A percentile compares a stretch with the other conserved stretches of the same genome.
Conservation (phyloP, 2,329 filamentous ascomycete genomes). For the Scleromitrula shiraiana region DNA sequence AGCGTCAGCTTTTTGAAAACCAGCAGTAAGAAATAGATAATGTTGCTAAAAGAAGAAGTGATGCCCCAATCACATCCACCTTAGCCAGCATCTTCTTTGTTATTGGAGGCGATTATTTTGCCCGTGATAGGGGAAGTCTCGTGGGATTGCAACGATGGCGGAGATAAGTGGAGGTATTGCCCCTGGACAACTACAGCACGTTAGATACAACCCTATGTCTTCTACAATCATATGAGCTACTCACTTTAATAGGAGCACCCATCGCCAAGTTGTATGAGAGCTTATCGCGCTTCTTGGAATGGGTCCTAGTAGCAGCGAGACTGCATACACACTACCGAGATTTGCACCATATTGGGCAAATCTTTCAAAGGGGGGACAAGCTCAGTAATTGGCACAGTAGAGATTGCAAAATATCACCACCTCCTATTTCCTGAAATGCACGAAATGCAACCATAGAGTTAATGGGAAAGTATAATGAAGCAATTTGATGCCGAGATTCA, state of each 20-base stretch:
- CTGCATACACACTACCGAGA: slow-evolving; percentile 2
- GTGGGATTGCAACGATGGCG: no score
- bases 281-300: slow-evolving; percentile 29
- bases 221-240: no score
- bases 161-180: no score
- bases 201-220: no score
- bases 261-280: slow-evolving; percentile 30
- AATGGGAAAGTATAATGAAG: not conserved
- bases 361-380: slow-evolving; percentile 40
- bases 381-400: slow-evolving; percentile 41
- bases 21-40: slow-evolving; percentile 38
- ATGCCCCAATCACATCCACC: slow-evolving; percentile 9
- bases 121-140: not conserved
- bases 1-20: slow-evolving; percentile 38
- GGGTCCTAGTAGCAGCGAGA: slow-evolving; percentile 23
- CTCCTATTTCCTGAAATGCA: slow-evolving; percentile 36
- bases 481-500: not conserved
- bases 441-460: slow-evolving; percentile 11
- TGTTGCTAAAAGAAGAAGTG: slow-evolving; percentile 34
- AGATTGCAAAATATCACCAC: slow-evolving; percentile 38
- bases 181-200: no score
- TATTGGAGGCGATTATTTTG: not conserved
- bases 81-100: not conserved
- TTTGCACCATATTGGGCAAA: slow-evolving; percentile 32
- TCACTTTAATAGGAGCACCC: slow-evolving; percentile 11